These are phyloP conservation scores for Pichia eremophila DNA, from an alignment of 805 yeast species.

Conservation along the genomic window DNA sequence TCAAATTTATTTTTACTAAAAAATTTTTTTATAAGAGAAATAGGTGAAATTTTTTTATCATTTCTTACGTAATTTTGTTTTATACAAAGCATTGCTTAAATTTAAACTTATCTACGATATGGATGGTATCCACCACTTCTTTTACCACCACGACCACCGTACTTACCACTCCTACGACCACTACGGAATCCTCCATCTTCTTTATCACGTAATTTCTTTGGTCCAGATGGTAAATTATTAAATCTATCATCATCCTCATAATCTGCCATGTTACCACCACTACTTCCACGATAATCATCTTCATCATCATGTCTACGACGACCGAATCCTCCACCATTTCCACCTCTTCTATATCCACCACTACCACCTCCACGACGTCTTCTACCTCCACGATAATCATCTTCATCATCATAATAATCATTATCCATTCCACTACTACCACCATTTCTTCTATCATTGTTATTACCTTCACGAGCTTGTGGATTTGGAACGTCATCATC, in stretches of 20 bases:
- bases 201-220: conserved; percentile 21
- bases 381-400: neutral
- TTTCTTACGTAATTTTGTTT: neutral
- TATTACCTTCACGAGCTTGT: conserved; percentile 19
- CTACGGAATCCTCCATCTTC: conserved; percentile 9
- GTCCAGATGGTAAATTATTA: conserved; percentile 26
- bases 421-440: neutral
- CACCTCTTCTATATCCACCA: neutral
- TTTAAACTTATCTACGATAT: conserved; percentile 12
- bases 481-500: conserved; percentile 30
- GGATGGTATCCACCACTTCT: conserved; percentile 27
- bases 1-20: too few relatives aligned
- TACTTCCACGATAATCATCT: neutral
- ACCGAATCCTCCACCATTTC: too few relatives aligned
- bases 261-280: conserved; percentile 1
- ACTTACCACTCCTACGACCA: conserved; percentile 9
- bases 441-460: conserved; percentile 1
- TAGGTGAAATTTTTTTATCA: neutral
- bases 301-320: neutral
- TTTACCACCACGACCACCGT: conserved; percentile 10
- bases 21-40: too few relatives aligned
- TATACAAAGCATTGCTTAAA: neutral
- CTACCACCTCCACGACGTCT: neutral
- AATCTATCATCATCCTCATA: neutral
- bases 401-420: neutral